These are phyloP conservation scores for Globisporangium nodosum DNA, from an alignment of 352 stramenopile species.

Conservation along the genomic window DNA sequence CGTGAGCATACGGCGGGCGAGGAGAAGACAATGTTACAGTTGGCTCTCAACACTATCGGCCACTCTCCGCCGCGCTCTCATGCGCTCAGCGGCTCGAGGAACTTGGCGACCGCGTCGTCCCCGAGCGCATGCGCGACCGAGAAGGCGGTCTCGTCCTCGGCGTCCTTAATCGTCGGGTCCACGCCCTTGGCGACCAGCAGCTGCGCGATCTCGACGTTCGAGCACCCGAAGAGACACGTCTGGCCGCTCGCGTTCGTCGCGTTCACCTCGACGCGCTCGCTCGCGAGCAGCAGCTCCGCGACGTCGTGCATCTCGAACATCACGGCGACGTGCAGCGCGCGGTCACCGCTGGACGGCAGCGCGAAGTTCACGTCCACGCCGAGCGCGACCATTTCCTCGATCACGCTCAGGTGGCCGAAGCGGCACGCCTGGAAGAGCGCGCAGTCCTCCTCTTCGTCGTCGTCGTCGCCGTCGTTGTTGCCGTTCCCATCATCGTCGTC, in stretches of 20 bases:
- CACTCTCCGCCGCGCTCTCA: not conserved
- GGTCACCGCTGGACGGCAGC: conserved; percentile 54
- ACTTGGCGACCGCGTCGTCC: conserved; percentile 68
- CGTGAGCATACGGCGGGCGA: not conserved
- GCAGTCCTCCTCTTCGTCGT: conserved; percentile 57
- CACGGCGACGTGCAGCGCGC: conserved; percentile 69
- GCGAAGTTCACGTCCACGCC: conserved; percentile 69
- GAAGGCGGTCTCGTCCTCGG: conserved; percentile 63
- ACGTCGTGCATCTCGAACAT: conserved; percentile 85
- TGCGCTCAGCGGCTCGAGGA: conserved; percentile 35
- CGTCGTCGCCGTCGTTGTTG: conserved; percentile 28
- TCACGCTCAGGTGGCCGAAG: conserved; percentile 54
- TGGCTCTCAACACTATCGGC: not conserved
- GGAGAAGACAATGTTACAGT: not conserved
- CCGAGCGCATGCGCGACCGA: conserved; percentile 68
- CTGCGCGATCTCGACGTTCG: conserved; percentile 57
- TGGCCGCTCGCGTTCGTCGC: conserved; percentile 62
- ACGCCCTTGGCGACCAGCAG: conserved; percentile 59
- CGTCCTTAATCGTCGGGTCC: conserved; percentile 54
- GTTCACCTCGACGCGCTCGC: conserved; percentile 54
- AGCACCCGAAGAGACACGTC: conserved; percentile 81
- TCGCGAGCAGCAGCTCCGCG: conserved; percentile 56
- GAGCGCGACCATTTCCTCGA: conserved; percentile 73
- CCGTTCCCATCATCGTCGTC: not conserved
- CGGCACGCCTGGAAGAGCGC: conserved; percentile 74